Conservation (phyloP, 2,329 filamentous ascomycete genomes). For the Dendrostoma leiphaemia region DNA sequence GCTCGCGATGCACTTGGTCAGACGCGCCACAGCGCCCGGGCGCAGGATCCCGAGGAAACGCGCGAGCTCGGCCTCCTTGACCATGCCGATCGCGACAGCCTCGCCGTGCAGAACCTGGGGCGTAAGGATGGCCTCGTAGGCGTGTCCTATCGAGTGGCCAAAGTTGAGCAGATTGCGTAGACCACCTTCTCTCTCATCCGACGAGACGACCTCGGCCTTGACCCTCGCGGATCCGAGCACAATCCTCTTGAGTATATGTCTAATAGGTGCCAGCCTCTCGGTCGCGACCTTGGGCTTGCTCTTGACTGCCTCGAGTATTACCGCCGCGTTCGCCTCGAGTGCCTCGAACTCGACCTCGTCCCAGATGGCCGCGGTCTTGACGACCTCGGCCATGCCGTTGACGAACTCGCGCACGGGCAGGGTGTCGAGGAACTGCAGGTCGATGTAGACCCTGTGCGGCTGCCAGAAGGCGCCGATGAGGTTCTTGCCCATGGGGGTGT, state of each 20-base stretch:
- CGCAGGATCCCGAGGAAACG: conserved; percentile 83
- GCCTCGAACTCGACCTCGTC: conserved; percentile 82
- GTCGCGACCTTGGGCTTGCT: conserved; percentile 50
- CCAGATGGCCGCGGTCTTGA: conserved; percentile 98
- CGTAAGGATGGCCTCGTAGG: conserved; percentile 91
- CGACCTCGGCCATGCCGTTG: conserved; percentile 97
- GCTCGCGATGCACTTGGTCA: conserved; percentile 91
- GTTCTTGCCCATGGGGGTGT: conserved; percentile 94
- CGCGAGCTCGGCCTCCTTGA: conserved; percentile 93
- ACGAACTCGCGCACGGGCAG: conserved; percentile 90
- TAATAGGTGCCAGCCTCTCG: conserved; percentile 63
- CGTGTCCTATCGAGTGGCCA: conserved; percentile 96
- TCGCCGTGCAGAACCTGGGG: conserved; percentile 95
- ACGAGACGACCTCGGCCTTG: conserved; percentile 92
- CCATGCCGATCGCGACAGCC: conserved; percentile 96
- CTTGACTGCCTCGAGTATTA: conserved; percentile 72
- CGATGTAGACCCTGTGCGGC: conserved; percentile 89
- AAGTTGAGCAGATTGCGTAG: conserved; percentile 95
- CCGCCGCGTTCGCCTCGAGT: conserved; percentile 76
- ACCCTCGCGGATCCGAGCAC: conserved; percentile 88
- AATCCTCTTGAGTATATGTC: conserved; percentile 69
- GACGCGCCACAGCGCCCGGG: conserved; percentile 81
- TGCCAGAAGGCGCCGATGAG: conserved; percentile 97
- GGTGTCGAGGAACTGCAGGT: conserved; percentile 86
- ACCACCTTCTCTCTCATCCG: conserved; percentile 91